A percentile compares a stretch with the other conserved stretches of the same genome.
Conservation (phyloP, 768 basidiomycete species). For the Lactarius vividus region DNA sequence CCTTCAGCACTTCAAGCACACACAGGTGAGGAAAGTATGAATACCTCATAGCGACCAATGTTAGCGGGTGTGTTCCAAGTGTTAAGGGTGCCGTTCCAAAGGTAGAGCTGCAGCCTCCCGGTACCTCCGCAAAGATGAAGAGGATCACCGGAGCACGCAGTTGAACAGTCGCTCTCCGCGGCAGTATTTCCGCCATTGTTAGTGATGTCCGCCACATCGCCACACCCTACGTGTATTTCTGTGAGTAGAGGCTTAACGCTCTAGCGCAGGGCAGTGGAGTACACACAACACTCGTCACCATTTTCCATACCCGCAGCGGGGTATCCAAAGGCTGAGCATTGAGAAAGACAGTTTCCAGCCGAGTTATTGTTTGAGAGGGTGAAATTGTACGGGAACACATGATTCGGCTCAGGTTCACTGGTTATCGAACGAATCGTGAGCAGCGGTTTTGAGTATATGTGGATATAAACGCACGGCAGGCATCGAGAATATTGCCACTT, state of each 20-base stretch:
- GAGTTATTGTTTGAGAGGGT: slow-evolving; percentile 61
- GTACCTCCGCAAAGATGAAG: slow-evolving; percentile 66
- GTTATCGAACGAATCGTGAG: neutral
- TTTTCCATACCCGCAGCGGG: slow-evolving; percentile 69
- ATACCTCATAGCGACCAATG: slow-evolving; percentile 68
- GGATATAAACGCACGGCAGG: slow-evolving; percentile 46
- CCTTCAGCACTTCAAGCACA: neutral
- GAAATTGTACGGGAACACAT: slow-evolving; percentile 60
- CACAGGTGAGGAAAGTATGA: slow-evolving; percentile 23
- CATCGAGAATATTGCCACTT: slow-evolving; percentile 67
- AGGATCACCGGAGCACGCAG: slow-evolving; percentile 71
- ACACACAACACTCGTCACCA: slow-evolving; percentile 71
- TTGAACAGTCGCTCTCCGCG: slow-evolving; percentile 41
- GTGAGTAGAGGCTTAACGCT: slow-evolving; percentile 1
- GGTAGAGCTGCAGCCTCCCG: slow-evolving; percentile 43
- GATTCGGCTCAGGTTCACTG: slow-evolving; percentile 48
- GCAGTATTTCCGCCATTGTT: slow-evolving; percentile 35
- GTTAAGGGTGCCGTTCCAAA: slow-evolving; percentile 41
- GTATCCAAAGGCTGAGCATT: slow-evolving; percentile 70
- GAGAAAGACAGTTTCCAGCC: slow-evolving; percentile 59
- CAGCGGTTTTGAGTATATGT: neutral
- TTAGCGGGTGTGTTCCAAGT: slow-evolving; percentile 64
- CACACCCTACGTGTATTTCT: slow-evolving; percentile 51
- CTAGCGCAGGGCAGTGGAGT: neutral
- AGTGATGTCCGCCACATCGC: slow-evolving; percentile 57